Evolutionary conservation across 345 rosid species (phyloP).

Genomic region (Syzygium grande): DNA sequence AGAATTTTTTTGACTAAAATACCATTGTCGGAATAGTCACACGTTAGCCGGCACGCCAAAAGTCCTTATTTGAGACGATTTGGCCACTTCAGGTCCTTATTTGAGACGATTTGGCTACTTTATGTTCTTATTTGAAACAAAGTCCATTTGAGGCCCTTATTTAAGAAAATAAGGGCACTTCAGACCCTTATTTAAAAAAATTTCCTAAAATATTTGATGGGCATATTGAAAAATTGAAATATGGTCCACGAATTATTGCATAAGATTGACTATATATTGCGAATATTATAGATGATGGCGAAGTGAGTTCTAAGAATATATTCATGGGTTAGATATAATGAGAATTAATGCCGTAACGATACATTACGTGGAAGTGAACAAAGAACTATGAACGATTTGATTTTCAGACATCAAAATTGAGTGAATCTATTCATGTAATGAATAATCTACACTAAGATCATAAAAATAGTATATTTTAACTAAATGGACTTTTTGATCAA

Average conservation of each 20-base stretch:
- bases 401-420: background rate
- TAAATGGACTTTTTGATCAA: fast-evolving
- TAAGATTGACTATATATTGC: too few species aligned
- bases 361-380: background rate
- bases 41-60: too few species aligned
- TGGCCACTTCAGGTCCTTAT: too few species aligned
- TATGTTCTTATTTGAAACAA: too few species aligned
- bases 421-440: background rate
- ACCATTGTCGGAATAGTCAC: too few species aligned
- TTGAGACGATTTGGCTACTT: too few species aligned
- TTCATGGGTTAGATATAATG: background rate
- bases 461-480: background rate
- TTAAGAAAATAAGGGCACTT: too few species aligned
- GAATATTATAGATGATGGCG: background rate
- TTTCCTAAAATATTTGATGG: background rate
- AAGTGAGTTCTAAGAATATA: background rate
- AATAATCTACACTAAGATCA: background rate
- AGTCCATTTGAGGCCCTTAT: too few species aligned
- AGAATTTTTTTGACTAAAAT: too few species aligned
- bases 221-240: background rate
- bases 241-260: background rate
- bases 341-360: background rate
- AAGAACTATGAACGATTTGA: background rate
- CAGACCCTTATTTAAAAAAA: too few species aligned
- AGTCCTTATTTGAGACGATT: too few species aligned